A percentile compares a stretch with the other conserved stretches of the same genome.
Evolutionary conservation across 2,329 filamentous ascomycete species (phyloP).

Genomic region (Furcasterigmium sp.): DNA sequence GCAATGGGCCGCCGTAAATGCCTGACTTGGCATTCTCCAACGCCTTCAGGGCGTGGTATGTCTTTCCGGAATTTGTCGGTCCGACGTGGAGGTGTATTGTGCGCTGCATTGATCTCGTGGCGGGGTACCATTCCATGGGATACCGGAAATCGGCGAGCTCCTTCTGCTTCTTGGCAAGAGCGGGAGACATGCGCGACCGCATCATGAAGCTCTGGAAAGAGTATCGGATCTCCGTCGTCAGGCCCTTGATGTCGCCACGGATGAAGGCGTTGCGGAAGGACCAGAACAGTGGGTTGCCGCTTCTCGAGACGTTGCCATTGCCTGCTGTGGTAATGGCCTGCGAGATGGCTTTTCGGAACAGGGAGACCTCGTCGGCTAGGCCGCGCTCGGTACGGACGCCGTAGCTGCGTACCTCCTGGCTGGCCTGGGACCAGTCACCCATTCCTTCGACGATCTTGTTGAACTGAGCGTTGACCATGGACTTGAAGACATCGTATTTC

Average conservation of each 20-base stretch:
- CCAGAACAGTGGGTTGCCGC: conserved; percentile 51
- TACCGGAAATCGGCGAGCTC: conserved; percentile 77
- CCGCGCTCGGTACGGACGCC: conserved; percentile 26
- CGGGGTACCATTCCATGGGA: conserved; percentile 88
- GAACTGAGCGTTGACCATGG: conserved; percentile 11
- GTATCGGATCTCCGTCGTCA: conserved; percentile 58
- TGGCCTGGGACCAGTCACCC: conserved; percentile 10
- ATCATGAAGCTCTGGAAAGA: conserved; percentile 63
- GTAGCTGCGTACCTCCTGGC: conserved; percentile 11
- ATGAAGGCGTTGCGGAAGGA: conserved; percentile 57
- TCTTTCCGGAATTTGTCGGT: conserved; percentile 97
- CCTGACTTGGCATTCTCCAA: conserved; percentile 72
- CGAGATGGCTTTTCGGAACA: conserved; percentile 40
- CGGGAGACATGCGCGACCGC: conserved; percentile 49
- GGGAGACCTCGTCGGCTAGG: conserved; percentile 35
- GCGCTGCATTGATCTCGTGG: conserved; percentile 72
- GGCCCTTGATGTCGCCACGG: conserved; percentile 39
- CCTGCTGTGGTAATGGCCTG: conserved; percentile 40
- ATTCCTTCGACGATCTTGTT: conserved; percentile 8
- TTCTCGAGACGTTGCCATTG: conserved; percentile 26
- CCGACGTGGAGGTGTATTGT: conserved; percentile 91
- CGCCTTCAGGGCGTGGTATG: conserved; percentile 84
- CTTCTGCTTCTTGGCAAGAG: conserved; percentile 53
- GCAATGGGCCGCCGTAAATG: conserved; percentile 85
- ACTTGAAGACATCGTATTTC: conserved; percentile 11